Percentiles rank a stretch among this genome's conserved stretches.
phyloP scores from a whole-genome alignment of 2,329 filamentous ascomycete species.

The Graphium sp. region DNA sequence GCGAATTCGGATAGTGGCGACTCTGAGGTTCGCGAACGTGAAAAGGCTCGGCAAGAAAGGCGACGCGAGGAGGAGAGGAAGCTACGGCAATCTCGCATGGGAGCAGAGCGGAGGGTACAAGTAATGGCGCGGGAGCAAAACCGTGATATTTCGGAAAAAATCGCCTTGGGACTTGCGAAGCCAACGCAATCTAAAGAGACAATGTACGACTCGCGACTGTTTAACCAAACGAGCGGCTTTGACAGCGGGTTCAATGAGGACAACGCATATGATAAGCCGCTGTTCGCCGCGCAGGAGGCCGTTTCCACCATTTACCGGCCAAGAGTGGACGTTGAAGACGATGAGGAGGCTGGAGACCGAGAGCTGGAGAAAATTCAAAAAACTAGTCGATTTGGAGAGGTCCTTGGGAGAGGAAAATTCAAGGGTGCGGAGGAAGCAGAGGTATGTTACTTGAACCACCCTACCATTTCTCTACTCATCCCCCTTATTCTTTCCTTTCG shows the following conservation, averaged over 20 bases:
- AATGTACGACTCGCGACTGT: slow-evolving; percentile 93
- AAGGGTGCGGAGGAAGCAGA: slow-evolving; percentile 74
- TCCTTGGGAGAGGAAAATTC: slow-evolving; percentile 78
- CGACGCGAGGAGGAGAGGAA: slow-evolving; percentile 76
- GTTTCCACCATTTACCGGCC: slow-evolving; percentile 90
- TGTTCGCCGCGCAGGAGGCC: slow-evolving; percentile 90
- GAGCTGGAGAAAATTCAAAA: slow-evolving; percentile 84
- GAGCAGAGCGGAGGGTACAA: slow-evolving; percentile 77
- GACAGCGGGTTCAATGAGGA: slow-evolving; percentile 92
- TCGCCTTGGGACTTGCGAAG: slow-evolving; percentile 85
- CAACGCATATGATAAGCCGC: slow-evolving; percentile 89
- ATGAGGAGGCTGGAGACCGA: slow-evolving; percentile 61
- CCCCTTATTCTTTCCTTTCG: no score
- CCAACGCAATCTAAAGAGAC: slow-evolving; percentile 81
- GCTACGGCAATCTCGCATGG: slow-evolving; percentile 87
- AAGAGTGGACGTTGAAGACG: slow-evolving; percentile 55
- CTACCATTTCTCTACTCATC: neutral
- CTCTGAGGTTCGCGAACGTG: slow-evolving; percentile 56
- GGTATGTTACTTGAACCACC: slow-evolving; percentile 24
- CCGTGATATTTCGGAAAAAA: slow-evolving; percentile 92
- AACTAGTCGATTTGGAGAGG: slow-evolving; percentile 67
- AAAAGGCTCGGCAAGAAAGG: slow-evolving; percentile 60
- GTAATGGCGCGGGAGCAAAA: slow-evolving; percentile 91
- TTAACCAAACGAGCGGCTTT: slow-evolving; percentile 88
- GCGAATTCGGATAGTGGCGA: slow-evolving; percentile 41